Evolutionary conservation across 2,329 filamentous ascomycete genomes (phyloP), one percentile per base, ranked within the genome.

Genomic region (Hypomyces perniciosus): DNA sequence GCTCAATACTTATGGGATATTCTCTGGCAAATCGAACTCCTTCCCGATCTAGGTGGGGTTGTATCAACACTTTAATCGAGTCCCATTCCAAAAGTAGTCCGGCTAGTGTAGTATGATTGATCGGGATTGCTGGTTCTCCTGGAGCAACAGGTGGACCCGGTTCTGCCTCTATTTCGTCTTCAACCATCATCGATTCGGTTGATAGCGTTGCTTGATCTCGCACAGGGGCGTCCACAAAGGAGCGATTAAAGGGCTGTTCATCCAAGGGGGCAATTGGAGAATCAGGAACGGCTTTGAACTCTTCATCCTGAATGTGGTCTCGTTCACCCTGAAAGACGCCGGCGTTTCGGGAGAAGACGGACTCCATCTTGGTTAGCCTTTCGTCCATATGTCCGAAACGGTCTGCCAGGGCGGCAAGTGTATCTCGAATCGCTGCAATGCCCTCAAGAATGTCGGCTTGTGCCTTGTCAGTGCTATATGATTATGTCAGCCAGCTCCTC

Each of bases 101-200:
- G 1, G 90, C 90, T 9, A 90, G 82, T 0, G 91, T 96, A 0
- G 88, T 95, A 62, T 97, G 92, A 57, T 95, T 88, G 28, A 84
- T 80, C 1, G 90, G 88, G 50, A 95, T 87, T 1, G 86, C 81
- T 9, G 87, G 79, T 57, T 83, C 78, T 41, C 81, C 82, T 1
- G 77, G 77, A 10, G 68, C 71, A 7, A 80, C 76, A n/a, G 74
- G 69, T 6, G 75, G 74, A 7, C 76, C 75, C 20, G 77, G 75
- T 40, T 77, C 74, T 2, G 69, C 69, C 50, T 80, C 77, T 46
- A 72, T 65, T 47, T 77, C 72, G 30, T 80, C 74, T 34, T 76
- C 77, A 4, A 57, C 60, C 60, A 67, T 63, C 54, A 64, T 56
- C 4, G 58, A 62, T 37, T 65, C 60, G 5, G 48, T 43, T 4